A percentile compares a stretch with the other conserved stretches of the same genome.
These are phyloP conservation scores for Eimeria acervulina DNA, from an alignment of 169 alveolate genomes.

Conservation along the genomic window DNA sequence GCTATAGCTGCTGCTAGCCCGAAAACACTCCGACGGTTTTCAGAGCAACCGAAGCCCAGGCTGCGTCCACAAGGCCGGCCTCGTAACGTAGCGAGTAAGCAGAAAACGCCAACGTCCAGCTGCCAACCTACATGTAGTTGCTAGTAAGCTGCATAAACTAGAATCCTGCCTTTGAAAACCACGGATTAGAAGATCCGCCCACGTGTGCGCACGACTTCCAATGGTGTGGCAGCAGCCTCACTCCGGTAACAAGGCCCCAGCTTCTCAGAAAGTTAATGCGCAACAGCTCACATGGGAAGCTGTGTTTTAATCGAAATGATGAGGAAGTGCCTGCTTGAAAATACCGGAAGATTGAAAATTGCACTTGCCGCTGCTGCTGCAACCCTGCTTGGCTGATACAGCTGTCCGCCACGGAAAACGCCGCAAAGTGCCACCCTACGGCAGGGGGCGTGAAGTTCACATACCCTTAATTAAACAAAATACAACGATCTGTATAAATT, in stretches of 20 bases:
- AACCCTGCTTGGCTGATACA: background rate
- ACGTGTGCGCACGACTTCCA: background rate
- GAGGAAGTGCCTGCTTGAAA: background rate
- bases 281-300: background rate
- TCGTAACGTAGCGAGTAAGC: background rate
- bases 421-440: background rate
- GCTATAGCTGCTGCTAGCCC: background rate
- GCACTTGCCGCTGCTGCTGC: background rate
- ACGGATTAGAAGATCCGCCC: background rate
- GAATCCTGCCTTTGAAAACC: background rate
- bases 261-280: background rate
- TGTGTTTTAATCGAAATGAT: background rate
- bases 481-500: background rate
- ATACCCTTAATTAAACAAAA: background rate
- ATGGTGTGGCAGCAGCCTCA: conserved; percentile 4
- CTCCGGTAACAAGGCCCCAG: background rate
- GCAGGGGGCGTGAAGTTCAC: background rate
- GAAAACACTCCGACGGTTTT: background rate
- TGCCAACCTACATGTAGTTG: background rate
- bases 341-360: background rate
- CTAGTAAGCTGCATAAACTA: background rate
- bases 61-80: background rate
- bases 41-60: background rate
- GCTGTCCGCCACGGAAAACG: conserved; percentile 5
- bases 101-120: background rate